Evolutionary conservation across 257 asterid species (phyloP).

Genomic region (Paraleonurus japonicus): DNA sequence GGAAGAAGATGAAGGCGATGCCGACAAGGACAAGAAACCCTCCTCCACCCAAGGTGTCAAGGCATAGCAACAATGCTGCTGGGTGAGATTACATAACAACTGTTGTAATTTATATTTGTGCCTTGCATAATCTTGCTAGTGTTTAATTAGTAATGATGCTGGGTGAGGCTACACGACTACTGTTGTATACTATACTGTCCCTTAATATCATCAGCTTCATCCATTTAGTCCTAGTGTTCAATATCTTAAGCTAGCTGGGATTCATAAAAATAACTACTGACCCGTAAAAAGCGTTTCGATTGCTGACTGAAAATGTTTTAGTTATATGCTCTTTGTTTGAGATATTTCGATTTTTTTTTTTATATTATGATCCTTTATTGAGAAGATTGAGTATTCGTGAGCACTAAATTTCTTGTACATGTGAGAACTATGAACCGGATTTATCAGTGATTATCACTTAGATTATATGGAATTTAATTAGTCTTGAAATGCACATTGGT

Average conservation of each 20-base stretch:
- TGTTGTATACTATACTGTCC: constrained; percentile 13
- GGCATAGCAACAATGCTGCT: constrained; percentile 33
- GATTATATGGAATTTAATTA: too few relatives aligned
- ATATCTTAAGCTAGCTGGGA: constrained; percentile 24
- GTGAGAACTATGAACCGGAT: too few relatives aligned
- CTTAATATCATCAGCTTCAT: not conserved
- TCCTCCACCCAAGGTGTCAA: constrained; percentile 47
- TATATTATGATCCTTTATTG: too few relatives aligned
- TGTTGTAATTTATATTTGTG: too few relatives aligned
- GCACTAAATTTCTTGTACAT: too few relatives aligned
- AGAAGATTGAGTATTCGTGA: too few relatives aligned
- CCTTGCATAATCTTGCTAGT: too few relatives aligned
- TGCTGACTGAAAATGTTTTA: not conserved
- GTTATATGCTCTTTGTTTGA: not conserved
- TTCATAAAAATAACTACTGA: constrained; percentile 6
- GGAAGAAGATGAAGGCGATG: constrained; percentile 51
- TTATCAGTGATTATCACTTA: too few relatives aligned
- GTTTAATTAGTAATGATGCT: too few relatives aligned
- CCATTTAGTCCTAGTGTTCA: not conserved
- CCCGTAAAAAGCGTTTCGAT: not conserved
- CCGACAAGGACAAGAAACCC: constrained; percentile 37
- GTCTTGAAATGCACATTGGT: too few relatives aligned
- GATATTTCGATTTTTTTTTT: too few relatives aligned
- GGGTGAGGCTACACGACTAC: constrained; percentile 2
- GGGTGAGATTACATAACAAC: constrained; percentile 2